These are phyloP conservation scores for Botrytis sinoallii DNA, from an alignment of 2,329 filamentous ascomycete species.

Conservation along the genomic window DNA sequence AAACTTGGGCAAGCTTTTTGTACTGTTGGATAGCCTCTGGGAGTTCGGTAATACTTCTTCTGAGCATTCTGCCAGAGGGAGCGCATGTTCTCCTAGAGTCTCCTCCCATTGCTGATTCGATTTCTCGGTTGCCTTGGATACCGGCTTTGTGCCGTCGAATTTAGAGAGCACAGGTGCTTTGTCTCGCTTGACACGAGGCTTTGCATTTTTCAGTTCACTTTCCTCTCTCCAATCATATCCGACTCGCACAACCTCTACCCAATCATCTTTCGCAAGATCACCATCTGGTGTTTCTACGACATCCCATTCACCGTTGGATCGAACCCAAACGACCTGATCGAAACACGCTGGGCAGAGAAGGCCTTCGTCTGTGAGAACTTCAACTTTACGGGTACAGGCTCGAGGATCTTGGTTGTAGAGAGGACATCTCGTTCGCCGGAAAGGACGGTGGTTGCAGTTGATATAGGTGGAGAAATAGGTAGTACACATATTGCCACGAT, in stretches of 20 bases:
- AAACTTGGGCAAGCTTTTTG: neutral
- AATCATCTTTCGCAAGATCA: slow-evolving; percentile 12
- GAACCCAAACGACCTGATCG: slow-evolving; percentile 11
- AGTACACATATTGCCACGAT: neutral
- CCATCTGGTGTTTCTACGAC: slow-evolving; percentile 11
- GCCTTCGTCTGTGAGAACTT: neutral
- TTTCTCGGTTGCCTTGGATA: neutral
- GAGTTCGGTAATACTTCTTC: neutral
- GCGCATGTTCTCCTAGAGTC: neutral
- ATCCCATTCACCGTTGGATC: slow-evolving; percentile 17
- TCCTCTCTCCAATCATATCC: slow-evolving; percentile 16
- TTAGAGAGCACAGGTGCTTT: neutral
- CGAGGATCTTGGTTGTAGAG: neutral
- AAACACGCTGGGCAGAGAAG: slow-evolving; percentile 7
- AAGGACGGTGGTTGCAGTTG: slow-evolving; percentile 13
- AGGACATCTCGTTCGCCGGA: neutral
- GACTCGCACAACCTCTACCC: slow-evolving; percentile 11
- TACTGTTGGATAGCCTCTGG: neutral
- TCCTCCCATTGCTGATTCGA: neutral
- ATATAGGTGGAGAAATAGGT: slow-evolving; percentile 9
- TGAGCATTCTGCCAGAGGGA: neutral
- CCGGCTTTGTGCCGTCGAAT: neutral
- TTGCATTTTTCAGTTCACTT: neutral
- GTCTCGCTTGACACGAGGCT: neutral
- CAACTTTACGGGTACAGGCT: neutral